Conservation (phyloP, 331 rosid species). For the Malus hybrid region DNA sequence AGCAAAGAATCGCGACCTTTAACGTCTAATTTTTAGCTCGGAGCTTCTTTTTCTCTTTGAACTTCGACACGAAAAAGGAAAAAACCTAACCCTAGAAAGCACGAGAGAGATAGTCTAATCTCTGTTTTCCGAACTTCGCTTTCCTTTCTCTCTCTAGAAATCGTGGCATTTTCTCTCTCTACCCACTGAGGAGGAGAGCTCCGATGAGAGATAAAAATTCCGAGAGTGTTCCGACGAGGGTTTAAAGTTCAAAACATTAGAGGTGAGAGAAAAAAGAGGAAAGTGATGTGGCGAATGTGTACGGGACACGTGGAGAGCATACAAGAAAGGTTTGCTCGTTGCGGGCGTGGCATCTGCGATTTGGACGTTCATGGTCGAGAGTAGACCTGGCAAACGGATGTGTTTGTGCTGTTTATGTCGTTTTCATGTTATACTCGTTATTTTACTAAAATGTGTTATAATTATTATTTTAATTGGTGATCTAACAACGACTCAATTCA, state of each 20-base stretch:
- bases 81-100: slow-evolving; percentile 12
- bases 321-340: not conserved
- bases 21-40: slow-evolving; percentile 5
- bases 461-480: too few relatives aligned
- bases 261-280: not conserved
- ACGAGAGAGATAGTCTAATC: not conserved
- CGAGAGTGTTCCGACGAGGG: slow-evolving; percentile 44
- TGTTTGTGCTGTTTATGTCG: too few relatives aligned
- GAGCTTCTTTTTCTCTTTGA: not conserved
- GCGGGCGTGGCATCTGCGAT: slow-evolving; percentile 22
- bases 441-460: too few relatives aligned
- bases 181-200: slow-evolving; percentile 18
- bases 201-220: slow-evolving; percentile 30
- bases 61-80: not conserved
- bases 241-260: not conserved
- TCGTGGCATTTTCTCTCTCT: slow-evolving; percentile 21
- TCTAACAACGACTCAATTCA: rapidly evolving
- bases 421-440: too few relatives aligned
- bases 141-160: slow-evolving; percentile 19
- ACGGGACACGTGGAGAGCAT: slow-evolving; percentile 27
- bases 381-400: too few relatives aligned
- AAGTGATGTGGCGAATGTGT: not conserved
- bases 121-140: not conserved
- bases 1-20: slow-evolving; percentile 6
- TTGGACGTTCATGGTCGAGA: slow-evolving; percentile 30